Evolutionary conservation across 352 stramenopile species (phyloP), one percentile per base, ranked within the genome.

Genomic region (Peronospora farinosa): DNA sequence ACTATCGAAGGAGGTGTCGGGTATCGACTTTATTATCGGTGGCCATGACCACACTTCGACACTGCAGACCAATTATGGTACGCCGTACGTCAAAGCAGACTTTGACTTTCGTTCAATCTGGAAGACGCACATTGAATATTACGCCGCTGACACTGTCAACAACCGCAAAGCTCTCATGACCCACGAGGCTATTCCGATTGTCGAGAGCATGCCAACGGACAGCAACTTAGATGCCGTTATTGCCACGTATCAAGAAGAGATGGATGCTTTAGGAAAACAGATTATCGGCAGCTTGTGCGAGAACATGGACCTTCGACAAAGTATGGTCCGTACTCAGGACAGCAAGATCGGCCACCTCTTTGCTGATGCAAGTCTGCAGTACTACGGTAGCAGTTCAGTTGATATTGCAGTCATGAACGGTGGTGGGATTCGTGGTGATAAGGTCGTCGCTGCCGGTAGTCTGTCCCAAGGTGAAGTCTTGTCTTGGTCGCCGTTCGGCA

Each of bases 11-110:
- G 68, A 86, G 35, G 74, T 90, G 21, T 44, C 49, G 5, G 77
- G 69, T 35, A 69, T 90, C 13, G 57, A 84, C 57, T 55, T 89
- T 10, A 89, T 89, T 52, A 68, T 82, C 40, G 78, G 64, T 21
- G 78, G 78, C 19, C 78, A 89, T 54, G 79, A 88, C 61, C 79
- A 90, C 65, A 66, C 60, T 40, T 78, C 67, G 5, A 90, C 88
- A 72, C 51, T 86, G 42, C 76, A 90, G 56, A 86, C 65, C 40
- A 81, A 81, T 54, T 88, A 67, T 47, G 73, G 73, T 38, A 72
- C 77, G 41, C 74, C 79, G 54, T 90, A 87, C 63, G 45, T 88
- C 42, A 90, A 90, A 60, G 48, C 75, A 2, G 78, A 86, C 36
- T 74, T 83, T 23, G 68, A 89, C 54, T 87, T 89, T 60, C 75